A percentile compares a stretch with the other conserved stretches of the same genome.
Evolutionary conservation across 2,329 filamentous ascomycete species (phyloP).

Genomic region (Hansfordia pulvinata): DNA sequence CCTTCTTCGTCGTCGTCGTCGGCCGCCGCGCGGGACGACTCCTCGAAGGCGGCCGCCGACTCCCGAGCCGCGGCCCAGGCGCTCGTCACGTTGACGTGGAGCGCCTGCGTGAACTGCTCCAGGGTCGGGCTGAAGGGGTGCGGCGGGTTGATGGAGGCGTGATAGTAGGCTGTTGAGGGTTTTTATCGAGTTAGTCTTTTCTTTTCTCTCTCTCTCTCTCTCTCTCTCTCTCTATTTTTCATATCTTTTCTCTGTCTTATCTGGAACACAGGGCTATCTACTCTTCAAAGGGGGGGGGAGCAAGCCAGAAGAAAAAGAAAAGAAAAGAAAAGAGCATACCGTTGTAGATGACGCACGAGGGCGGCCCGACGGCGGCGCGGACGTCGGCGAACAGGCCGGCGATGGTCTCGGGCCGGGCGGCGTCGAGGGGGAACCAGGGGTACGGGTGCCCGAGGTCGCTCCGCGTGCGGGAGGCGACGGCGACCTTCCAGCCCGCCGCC

Average conservation of each 20-base stretch:
- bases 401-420: slow-evolving; percentile 6
- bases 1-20: no score
- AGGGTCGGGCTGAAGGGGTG: slow-evolving; percentile 5
- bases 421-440: slow-evolving; percentile 5
- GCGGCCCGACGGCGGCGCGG: slow-evolving; percentile 1
- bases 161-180: no score
- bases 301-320: no score
- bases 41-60: slow-evolving; percentile 6
- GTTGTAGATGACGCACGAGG: slow-evolving; percentile 9
- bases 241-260: no score
- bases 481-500: slow-evolving; percentile 12
- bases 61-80: slow-evolving; percentile 7
- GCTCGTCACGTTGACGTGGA: slow-evolving; percentile 5
- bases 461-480: slow-evolving; percentile 12
- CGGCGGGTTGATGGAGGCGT: no score
- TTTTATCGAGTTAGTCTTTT: no score
- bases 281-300: no score
- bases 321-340: slow-evolving; percentile 1
- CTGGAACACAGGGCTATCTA: no score
- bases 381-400: slow-evolving; percentile 8
- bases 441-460: slow-evolving; percentile 8
- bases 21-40: no score
- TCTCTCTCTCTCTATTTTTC: no score
- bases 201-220: no score
- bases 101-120: slow-evolving; percentile 1